Evolutionary conservation across 2,329 filamentous ascomycete species (phyloP).

Genomic region (Claviceps quebecensis): DNA sequence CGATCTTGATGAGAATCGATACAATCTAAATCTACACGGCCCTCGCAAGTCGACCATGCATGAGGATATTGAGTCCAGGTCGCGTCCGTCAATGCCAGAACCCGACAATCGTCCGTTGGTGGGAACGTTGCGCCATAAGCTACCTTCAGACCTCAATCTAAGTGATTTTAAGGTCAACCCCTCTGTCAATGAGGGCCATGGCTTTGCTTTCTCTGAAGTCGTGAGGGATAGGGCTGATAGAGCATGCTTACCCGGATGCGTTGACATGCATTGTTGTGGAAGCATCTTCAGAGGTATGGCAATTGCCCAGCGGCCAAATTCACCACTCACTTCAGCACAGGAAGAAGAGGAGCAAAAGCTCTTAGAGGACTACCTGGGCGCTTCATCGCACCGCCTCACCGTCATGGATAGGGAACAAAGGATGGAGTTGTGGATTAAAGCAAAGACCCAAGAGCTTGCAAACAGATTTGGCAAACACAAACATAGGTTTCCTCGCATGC

Average conservation of each 20-base stretch:
- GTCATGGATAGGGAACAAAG: conserved; percentile 46
- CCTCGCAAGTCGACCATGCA: not conserved
- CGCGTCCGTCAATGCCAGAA: not conserved
- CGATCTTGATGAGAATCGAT: conserved; percentile 11
- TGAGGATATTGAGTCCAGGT: not conserved
- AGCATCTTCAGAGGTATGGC: conserved; percentile 56
- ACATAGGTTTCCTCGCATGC: conserved; percentile 54
- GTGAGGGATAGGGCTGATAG: conserved; percentile 57
- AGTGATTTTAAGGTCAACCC: conserved; percentile 78
- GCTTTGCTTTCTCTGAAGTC: conserved; percentile 62
- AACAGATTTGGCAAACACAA: conserved; percentile 66
- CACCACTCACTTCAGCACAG: conserved; percentile 21
- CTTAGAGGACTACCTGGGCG: conserved; percentile 43
- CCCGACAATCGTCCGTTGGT: not conserved
- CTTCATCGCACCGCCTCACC: conserved; percentile 43
- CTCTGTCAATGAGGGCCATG: conserved; percentile 51
- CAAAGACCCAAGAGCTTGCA: conserved; percentile 58
- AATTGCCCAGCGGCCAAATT: conserved; percentile 29
- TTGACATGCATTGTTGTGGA: conserved; percentile 63
- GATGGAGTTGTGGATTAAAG: conserved; percentile 56
- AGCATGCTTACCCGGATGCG: conserved; percentile 59
- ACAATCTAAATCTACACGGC: conserved; percentile 4
- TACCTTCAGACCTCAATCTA: conserved; percentile 41
- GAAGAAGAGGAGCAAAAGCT: conserved; percentile 32
- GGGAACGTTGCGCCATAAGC: conserved; percentile 39